A percentile compares a stretch with the other conserved stretches of the same genome.
phyloP scores from a whole-genome alignment of 345 rosid genomes.

The Linum lewisii region DNA sequence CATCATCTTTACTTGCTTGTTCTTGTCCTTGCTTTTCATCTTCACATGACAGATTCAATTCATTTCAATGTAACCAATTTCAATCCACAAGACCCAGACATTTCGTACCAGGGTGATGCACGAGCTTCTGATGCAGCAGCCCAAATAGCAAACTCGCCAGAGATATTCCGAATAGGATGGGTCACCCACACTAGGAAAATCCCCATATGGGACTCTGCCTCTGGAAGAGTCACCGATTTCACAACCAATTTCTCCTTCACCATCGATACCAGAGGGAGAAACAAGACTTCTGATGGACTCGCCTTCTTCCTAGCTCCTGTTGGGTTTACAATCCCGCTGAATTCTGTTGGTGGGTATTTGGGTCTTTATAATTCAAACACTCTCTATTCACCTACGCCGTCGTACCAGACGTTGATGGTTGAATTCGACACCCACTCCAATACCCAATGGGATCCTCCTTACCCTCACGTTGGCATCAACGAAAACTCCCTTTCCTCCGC shows the following conservation, averaged over 20 bases:
- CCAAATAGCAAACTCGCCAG: slow-evolving; percentile 18
- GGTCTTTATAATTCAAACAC: slow-evolving; percentile 25
- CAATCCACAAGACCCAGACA: not conserved
- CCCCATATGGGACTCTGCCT: slow-evolving; percentile 23
- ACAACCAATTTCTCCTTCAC: slow-evolving; percentile 25
- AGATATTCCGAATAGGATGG: slow-evolving; percentile 25
- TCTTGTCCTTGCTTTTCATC: not conserved
- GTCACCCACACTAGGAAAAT: slow-evolving; percentile 20
- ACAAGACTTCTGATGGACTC: slow-evolving; percentile 12
- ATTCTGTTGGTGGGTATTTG: slow-evolving; percentile 32
- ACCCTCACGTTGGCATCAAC: slow-evolving; percentile 38
- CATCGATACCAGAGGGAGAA: slow-evolving; percentile 7
- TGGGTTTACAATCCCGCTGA: slow-evolving; percentile 31
- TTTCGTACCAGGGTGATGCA: slow-evolving; percentile 32
- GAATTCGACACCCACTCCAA: slow-evolving; percentile 28
- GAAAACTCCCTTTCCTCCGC: slow-evolving; percentile 25
- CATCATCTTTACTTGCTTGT: not conserved
- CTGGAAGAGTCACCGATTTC: slow-evolving; percentile 25
- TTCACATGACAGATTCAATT: slow-evolving; percentile 12
- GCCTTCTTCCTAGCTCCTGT: slow-evolving; percentile 34
- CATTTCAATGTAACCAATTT: slow-evolving; percentile 21
- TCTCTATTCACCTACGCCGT: slow-evolving; percentile 12
- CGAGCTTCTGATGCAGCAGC: slow-evolving; percentile 16
- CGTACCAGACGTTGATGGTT: slow-evolving; percentile 17
- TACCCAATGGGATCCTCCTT: slow-evolving; percentile 23